Conservation (phyloP, 2,329 filamentous ascomycete species). For the Bipolaris zeicola region DNA sequence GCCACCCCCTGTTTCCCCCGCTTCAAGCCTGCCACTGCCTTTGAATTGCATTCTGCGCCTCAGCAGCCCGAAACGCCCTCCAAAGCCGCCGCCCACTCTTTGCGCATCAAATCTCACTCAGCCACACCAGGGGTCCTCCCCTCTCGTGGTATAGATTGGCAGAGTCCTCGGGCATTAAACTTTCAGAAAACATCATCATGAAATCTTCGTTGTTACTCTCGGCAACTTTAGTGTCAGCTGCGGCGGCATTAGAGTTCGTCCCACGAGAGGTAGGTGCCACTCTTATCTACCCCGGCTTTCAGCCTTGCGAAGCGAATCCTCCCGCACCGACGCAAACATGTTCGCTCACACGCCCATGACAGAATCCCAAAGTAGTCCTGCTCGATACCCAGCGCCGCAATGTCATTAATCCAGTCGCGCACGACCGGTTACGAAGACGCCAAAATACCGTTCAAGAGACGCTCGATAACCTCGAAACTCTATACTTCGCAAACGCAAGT, state of each 20-base stretch:
- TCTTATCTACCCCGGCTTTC: constrained; percentile 30
- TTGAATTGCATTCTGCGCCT: constrained; percentile 1
- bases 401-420: constrained; percentile 52
- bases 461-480: constrained; percentile 63
- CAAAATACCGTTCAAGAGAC: constrained; percentile 52
- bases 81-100: constrained; percentile 14
- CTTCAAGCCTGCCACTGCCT: background rate
- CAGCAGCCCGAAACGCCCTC: constrained; percentile 2
- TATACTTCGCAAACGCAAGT: constrained; percentile 64
- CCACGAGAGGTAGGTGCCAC: constrained; percentile 42
- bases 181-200: constrained; percentile 25
- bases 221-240: constrained; percentile 37
- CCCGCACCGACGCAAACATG: constrained; percentile 8
- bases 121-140: constrained; percentile 6
- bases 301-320: constrained; percentile 22
- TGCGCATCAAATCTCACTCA: constrained; percentile 19
- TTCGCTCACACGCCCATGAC: background rate
- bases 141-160: constrained; percentile 16
- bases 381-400: constrained; percentile 58
- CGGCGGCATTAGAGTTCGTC: constrained; percentile 36
- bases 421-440: constrained; percentile 54
- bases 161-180: background rate
- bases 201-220: constrained; percentile 39
- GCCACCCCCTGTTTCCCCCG: constrained; percentile 3
- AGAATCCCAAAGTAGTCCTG: constrained; percentile 54